Evolutionary conservation across 2,329 filamentous ascomycete genomes (phyloP), one percentile per base, ranked within the genome.

Genomic region (Aspergillus neotritici): DNA sequence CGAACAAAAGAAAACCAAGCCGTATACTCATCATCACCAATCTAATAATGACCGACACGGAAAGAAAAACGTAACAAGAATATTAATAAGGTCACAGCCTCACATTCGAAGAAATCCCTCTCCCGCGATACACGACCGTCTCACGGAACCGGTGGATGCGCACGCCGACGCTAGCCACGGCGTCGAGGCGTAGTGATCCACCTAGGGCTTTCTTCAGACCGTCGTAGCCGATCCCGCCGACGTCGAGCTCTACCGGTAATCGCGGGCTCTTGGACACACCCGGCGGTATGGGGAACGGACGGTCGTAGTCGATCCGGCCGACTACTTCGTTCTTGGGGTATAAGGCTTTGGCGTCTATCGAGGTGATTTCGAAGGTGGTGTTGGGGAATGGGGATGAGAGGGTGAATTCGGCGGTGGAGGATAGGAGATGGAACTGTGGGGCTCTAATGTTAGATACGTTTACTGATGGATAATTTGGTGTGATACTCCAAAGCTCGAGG

Each of bases 351-450:
- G 91, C 91, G 58, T 94, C 84, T 56, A 97, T 78, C 39, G 74
- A 76, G 31, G 87, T 87, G 49, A 98, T 78, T 55, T 82, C 86
- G 13, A 97, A 67, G 1, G 82, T 87, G 40, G 85, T 85, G 45
- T 81, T 72, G 32, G 73, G 68, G 7, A 97, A 72, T 0, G 93
- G 93, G 0, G 90, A 96, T 31, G 83, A 76, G 15, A 97, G 75
- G 0, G 79, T 82, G 65, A 98, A 96, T 1, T 84, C 81, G 3
- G 91, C 91, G 0, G 88, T 89, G 0, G 88, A 94, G 12, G 87
- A 86, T 50, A 93, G 76, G 40, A 97, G 67, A 67, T 97, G 89
- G 66, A 98, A 50, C 64, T 67, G 51, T 11, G 35, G 44, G 34
- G 34, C 50, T 16, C 15, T n/a, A 21, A 44, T 43, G 41, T 52